These are phyloP conservation scores for Phytopythium kandeliae DNA, from an alignment of 352 stramenopile species.

Conservation along the genomic window DNA sequence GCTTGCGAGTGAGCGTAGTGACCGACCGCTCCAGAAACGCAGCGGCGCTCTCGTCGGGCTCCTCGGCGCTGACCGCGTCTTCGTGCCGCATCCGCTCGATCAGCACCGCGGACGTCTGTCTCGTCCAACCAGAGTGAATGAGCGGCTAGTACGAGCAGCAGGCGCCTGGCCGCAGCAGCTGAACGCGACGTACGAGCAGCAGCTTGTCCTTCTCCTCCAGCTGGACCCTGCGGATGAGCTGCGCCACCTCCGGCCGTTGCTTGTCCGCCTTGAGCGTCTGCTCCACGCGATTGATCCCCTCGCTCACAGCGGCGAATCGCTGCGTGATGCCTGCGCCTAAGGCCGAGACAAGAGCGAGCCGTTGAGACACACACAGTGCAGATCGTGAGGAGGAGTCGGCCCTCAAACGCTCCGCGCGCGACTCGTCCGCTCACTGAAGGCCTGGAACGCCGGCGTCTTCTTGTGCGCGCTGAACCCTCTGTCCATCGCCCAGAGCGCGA, in stretches of 20 bases:
- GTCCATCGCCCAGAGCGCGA: not conserved
- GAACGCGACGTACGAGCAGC: conserved; percentile 35
- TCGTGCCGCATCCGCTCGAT: conserved; percentile 77
- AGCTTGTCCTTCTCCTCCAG: conserved; percentile 81
- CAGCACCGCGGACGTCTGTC: conserved; percentile 75
- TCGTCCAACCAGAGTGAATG: too few species aligned
- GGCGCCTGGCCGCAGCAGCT: too few species aligned
- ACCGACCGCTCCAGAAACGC: conserved; percentile 64
- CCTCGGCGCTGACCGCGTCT: conserved; percentile 24
- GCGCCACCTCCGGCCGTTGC: conserved; percentile 31
- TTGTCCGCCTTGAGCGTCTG: conserved; percentile 25
- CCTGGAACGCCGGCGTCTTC: conserved; percentile 49
- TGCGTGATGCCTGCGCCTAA: conserved; percentile 54
- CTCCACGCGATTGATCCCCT: conserved; percentile 67
- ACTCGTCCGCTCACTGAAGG: conserved; percentile 50
- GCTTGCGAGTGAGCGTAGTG: conserved; percentile 38
- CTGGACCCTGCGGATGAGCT: conserved; percentile 70
- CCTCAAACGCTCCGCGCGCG: too few species aligned
- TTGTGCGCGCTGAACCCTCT: conserved; percentile 68
- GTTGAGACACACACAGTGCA: too few species aligned
- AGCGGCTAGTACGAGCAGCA: too few species aligned
- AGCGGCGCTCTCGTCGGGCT: conserved; percentile 40
- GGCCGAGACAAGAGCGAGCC: too few species aligned
- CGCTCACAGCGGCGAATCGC: conserved; percentile 59
- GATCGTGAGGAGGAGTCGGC: too few species aligned